Evolutionary conservation across 768 basidiomycete genomes (phyloP).

Genomic region (Omphalotus guepiniiformis): DNA sequence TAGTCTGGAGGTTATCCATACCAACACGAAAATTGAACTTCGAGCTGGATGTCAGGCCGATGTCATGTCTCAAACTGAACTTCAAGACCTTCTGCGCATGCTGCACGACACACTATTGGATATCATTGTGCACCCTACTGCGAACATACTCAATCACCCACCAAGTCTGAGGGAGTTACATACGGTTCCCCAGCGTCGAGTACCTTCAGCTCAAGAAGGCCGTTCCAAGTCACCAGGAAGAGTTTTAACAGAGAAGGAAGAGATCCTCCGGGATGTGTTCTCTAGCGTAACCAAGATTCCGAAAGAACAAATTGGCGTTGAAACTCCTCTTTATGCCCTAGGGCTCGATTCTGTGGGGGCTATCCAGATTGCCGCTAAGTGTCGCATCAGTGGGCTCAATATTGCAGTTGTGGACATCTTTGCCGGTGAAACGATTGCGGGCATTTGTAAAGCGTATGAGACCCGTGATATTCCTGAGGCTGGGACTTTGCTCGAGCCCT

Average conservation of each 20-base stretch:
- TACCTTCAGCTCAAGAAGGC: background rate
- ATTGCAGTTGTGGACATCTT: conserved; percentile 36
- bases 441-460: conserved; percentile 19
- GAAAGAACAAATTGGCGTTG: conserved; percentile 22
- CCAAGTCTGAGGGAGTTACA: conserved; percentile 3
- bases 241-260: background rate
- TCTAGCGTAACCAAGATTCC: conserved; percentile 19
- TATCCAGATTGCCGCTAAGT: conserved; percentile 38
- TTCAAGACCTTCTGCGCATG: background rate
- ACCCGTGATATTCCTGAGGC: conserved; percentile 1
- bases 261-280: conserved; percentile 1
- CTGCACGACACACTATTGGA: conserved; percentile 2
- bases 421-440: conserved; percentile 32
- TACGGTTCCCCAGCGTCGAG: conserved; percentile 20
- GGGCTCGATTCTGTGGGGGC: conserved; percentile 50
- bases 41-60: conserved; percentile 4
- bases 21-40: background rate
- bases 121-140: background rate
- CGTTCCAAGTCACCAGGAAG: background rate
- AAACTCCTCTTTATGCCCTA: conserved; percentile 34
- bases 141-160: background rate
- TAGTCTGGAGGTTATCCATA: conserved; percentile 5
- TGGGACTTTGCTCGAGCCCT: background rate
- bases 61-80: background rate
- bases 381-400: conserved; percentile 31